Base-by-base conservation (phyloP, 495 filamentous ascomycete genomes). In the Aspergillus leporis region DNA sequence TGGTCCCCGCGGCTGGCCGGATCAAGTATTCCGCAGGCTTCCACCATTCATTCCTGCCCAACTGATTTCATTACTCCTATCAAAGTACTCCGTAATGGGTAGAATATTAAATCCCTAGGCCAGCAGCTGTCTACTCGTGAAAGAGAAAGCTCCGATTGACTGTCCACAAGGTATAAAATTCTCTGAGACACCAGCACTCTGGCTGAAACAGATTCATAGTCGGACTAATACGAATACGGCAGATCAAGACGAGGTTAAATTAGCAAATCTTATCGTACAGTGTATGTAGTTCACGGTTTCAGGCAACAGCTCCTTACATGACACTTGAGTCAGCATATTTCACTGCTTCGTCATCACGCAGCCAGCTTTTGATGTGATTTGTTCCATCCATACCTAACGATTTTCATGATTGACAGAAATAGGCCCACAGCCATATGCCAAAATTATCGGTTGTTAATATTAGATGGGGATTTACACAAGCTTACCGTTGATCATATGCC, bases 391-490 rank as follows among this genome's bases (percentile, higher is more conserved):
- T 43, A 28, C 36, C 49, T 16, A 7, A 52, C 52, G 48, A 58
- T 58, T 58, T 45, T 32, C 56, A 51, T 58, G 36, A 58, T 52
- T 51, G 56, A 50, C 48, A 58, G 32, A 45, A 32, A 30, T 32
- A 43, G 48, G 18, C 19, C 56, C 19, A 51, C n/a, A 19, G 19
- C 14, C 16, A 4, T 47, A 43, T 10, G 18, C 55, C 46, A 58
- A n/a, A 41, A 16, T 28, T 14, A 43, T 41, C 30, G 52, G 30
- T 58, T 51, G 16, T 51, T 48, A 51, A 23, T 18, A 58, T 25
- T 50, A 19, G 50, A 34, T 8, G 41, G 53, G 31, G 25, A 28
- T 28, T 28, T 28, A 47, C 19, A 23, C 28, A 21, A 23, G 3
- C 43, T 12, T 18, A 21, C 43, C 12, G 19, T 9, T 46, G 25